These are phyloP conservation scores for Geotrichum cucujoidarum DNA, from an alignment of 1,139 yeast genomes.

Conservation along the genomic window DNA sequence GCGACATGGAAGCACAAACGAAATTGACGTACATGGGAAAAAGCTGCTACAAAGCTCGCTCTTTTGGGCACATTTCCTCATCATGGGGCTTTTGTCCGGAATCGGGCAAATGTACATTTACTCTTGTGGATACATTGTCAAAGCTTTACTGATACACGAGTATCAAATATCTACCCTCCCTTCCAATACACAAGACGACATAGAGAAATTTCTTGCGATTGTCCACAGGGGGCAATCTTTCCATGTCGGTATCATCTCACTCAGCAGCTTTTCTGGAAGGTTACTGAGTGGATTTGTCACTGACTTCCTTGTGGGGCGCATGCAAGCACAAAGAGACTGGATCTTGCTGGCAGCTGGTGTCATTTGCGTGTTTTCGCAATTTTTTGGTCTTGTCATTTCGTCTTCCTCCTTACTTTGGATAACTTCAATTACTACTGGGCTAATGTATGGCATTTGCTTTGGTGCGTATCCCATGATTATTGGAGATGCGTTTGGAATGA, in stretches of 20 bases:
- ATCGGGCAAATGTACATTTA: slow-evolving; percentile 76
- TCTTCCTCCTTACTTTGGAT: slow-evolving; percentile 41
- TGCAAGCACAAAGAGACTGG: slow-evolving; percentile 63
- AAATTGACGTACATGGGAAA: slow-evolving; percentile 28
- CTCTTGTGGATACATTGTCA: slow-evolving; percentile 66
- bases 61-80: slow-evolving; percentile 40
- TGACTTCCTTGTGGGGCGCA: slow-evolving; percentile 51
- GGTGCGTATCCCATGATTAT: slow-evolving; percentile 78
- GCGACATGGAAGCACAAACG: slow-evolving; percentile 15
- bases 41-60: slow-evolving; percentile 27
- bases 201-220: slow-evolving; percentile 9
- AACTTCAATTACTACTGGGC: slow-evolving; percentile 61
- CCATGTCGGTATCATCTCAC: slow-evolving; percentile 68
- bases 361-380: slow-evolving; percentile 38
- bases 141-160: slow-evolving; percentile 41
- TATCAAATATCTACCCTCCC: slow-evolving; percentile 2
- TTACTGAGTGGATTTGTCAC: slow-evolving; percentile 64
- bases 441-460: slow-evolving; percentile 74
- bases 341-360: slow-evolving; percentile 49
- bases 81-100: slow-evolving; percentile 62
- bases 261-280: slow-evolving; percentile 64
- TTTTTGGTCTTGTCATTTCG: slow-evolving; percentile 34
- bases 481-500: slow-evolving; percentile 71
- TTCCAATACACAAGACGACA: slow-evolving; percentile 19
- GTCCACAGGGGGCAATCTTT: slow-evolving; percentile 52